Evolutionary conservation across 257 asterid genomes (phyloP).

Genomic region (Solanum clarkiae): DNA sequence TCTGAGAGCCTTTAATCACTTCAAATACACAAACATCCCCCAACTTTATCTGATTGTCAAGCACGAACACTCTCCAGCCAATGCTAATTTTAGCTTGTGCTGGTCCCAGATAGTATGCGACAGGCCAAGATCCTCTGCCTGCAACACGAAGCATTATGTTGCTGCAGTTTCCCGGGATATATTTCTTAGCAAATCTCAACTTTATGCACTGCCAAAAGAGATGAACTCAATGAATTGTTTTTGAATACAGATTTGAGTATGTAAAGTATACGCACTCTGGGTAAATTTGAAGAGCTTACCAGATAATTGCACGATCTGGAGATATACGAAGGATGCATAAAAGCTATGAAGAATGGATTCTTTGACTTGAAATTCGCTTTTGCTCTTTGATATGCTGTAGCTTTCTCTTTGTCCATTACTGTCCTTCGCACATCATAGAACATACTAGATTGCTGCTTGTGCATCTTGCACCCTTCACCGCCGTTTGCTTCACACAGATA

Average conservation of each 20-base stretch:
- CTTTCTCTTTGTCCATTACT: not conserved
- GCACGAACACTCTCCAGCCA: conserved; percentile 7
- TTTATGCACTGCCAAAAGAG: not conserved
- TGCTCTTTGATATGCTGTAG: conserved; percentile 4
- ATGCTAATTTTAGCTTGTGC: not conserved
- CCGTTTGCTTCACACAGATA: not conserved
- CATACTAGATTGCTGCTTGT: not conserved
- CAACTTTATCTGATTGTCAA: not conserved
- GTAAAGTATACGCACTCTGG: not conserved
- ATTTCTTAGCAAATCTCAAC: not conserved
- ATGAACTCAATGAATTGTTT: too few relatives aligned
- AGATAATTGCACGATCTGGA: not conserved
- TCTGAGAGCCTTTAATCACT: not conserved
- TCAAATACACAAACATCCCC: conserved; percentile 15
- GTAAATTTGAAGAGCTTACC: not conserved
- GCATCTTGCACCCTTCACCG: not conserved
- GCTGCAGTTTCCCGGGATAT: not conserved
- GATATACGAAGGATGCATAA: conserved; percentile 5
- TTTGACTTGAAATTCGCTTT: not conserved
- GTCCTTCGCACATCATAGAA: not conserved
- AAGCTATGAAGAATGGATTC: not conserved
- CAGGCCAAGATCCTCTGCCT: not conserved
- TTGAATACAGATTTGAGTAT: not conserved
- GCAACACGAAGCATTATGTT: not conserved
- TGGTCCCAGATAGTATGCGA: not conserved